Base-by-base conservation (phyloP, 1,284 basidiomycete genomes). In the Ceratobasidium papillatum region DNA sequence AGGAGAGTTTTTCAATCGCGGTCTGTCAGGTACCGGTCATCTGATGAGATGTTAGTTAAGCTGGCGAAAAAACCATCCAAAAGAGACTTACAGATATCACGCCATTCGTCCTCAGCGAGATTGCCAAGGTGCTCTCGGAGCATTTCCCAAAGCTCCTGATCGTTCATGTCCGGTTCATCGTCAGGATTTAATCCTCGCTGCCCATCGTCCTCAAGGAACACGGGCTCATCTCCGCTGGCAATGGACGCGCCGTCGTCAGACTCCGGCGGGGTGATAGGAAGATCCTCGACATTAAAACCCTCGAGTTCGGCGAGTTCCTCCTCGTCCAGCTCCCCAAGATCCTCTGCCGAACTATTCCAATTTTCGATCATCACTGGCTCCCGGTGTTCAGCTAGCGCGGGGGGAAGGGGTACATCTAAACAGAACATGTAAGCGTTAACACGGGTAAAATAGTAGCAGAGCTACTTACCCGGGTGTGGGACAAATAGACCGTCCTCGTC, bases 11-110 rank as follows among this genome's bases (percentile, higher is more conserved):
- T 51, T 2, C 56, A 32, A 38, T 72, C 45, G 76, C 1, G 76
- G 77, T 22, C 43, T 49, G n/a, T 30, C 47, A 65, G 49, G 11
- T 49, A 43, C 9, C 17, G 63, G 19, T 65, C 63, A 9, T 14
- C 22, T 1, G 8, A 3, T 19, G 19, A 3, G 11, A 4, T 32
- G 38, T 38, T 27, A 66, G 14, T 17, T 51, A 17, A 9, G 34
- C 12, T 38, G 45, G 27, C 54, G 1, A 27, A 32, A 66, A 9
- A 5, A 7, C 9, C 2, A 14, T 30, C 34, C 25, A 4, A 7
- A 25, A 45, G 22, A 38, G 9, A 38, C 63, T 65, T 27, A 65
- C 69, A 72, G 8, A 72, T 36, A 25, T 72, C 69, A 9, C 51
- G 11, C 69, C 56, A 72, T 30, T 72, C 69, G 25, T 61, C 36